Evolutionary conservation across 192 early-diverging fungal species (phyloP).

Genomic region (Umbelopsis sp.): DNA sequence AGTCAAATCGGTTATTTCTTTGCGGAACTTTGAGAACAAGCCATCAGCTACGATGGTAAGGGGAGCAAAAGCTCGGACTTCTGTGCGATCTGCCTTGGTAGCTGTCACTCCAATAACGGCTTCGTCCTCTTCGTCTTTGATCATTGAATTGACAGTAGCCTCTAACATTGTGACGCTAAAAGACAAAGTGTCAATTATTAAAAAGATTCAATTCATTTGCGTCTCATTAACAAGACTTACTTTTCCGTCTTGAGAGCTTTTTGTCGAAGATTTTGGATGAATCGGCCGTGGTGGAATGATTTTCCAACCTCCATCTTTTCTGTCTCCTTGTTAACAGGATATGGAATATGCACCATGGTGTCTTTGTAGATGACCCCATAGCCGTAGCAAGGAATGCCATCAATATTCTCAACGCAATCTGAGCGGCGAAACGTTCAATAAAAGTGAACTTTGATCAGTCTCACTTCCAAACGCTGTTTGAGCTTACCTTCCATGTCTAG

Average conservation of each 20-base stretch:
- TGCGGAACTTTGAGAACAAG: constrained; percentile 94
- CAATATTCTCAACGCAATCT: constrained; percentile 84
- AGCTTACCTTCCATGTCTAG: constrained; percentile 71
- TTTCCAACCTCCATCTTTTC: constrained; percentile 61
- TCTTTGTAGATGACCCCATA: constrained; percentile 71
- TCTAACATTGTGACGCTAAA: constrained; percentile 76
- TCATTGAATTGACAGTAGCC: constrained; percentile 71
- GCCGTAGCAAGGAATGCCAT: constrained; percentile 80
- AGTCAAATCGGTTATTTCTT: constrained; percentile 59
- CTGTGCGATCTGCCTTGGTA: constrained; percentile 6
- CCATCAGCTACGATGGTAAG: constrained; percentile 91
- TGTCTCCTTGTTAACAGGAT: constrained; percentile 56
- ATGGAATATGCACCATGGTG: constrained; percentile 70
- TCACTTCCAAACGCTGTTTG: background rate
- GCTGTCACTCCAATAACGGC: constrained; percentile 57
- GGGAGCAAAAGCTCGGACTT: constrained; percentile 59
- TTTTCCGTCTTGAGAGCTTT: constrained; percentile 58
- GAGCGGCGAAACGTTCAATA: background rate
- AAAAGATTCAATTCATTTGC: background rate
- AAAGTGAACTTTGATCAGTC: background rate
- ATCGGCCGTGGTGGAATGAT: constrained; percentile 94
- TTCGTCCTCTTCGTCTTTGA: constrained; percentile 53
- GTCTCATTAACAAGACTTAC: constrained; percentile 41
- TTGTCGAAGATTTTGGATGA: constrained; percentile 83
- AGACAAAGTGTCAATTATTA: background rate